Conservation (phyloP, 2,329 filamentous ascomycete genomes). For the Teratosphaeria destructans region DNA sequence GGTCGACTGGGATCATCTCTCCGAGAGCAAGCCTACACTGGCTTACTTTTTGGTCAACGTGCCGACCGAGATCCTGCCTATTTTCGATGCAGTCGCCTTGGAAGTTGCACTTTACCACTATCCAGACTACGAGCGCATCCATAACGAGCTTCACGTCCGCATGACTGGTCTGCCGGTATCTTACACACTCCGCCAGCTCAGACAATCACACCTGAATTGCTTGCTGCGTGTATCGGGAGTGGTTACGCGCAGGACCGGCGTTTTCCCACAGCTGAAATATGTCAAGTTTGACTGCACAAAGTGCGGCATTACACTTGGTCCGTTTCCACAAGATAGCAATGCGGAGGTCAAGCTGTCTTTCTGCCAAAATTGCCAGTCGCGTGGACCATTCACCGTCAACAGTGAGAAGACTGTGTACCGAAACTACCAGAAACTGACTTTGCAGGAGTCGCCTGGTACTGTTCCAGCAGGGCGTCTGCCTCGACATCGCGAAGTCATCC, state of each 20-base stretch:
- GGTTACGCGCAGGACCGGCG: constrained; percentile 84
- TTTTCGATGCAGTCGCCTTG: constrained; percentile 95
- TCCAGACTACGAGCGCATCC: constrained; percentile 93
- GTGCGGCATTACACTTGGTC: constrained; percentile 81
- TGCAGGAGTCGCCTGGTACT: constrained; percentile 94
- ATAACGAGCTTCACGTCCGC: constrained; percentile 93
- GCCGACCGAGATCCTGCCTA: constrained; percentile 85
- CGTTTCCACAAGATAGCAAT: constrained; percentile 95
- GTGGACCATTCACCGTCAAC: constrained; percentile 89
- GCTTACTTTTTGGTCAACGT: constrained; percentile 95
- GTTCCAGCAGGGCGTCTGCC: constrained; percentile 92
- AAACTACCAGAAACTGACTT: constrained; percentile 95
- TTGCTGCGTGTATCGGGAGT: constrained; percentile 90
- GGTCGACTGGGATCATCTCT: constrained; percentile 88
- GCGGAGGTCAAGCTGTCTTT: constrained; percentile 93
- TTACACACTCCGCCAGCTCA: constrained; percentile 88
- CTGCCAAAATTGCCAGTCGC: constrained; percentile 92
- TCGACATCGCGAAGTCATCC: constrained; percentile 83
- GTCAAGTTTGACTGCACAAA: constrained; percentile 97
- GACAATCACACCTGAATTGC: constrained; percentile 92
- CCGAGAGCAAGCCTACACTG: constrained; percentile 80
- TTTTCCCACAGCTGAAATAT: constrained; percentile 96
- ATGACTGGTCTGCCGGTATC: constrained; percentile 90
- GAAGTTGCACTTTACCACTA: constrained; percentile 94
- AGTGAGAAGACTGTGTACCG: constrained; percentile 97